Evolutionary conservation across 1,284 basidiomycete species (phyloP).

Genomic region (Mycena citricolor): DNA sequence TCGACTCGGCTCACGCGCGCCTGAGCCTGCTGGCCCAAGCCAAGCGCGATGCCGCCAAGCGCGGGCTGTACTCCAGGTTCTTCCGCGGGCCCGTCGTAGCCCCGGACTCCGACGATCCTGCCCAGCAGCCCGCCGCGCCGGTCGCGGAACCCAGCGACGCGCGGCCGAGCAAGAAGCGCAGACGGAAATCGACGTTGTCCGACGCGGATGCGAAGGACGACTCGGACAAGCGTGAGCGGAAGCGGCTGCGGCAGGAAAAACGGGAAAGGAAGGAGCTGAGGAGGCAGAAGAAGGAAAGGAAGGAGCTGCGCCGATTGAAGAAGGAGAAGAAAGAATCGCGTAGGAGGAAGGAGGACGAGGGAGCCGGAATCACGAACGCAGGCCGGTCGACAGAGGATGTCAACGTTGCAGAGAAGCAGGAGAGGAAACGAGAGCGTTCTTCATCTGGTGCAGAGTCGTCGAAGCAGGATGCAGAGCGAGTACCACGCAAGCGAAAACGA

Average conservation of each 20-base stretch:
- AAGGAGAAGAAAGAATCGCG: conserved; percentile 23
- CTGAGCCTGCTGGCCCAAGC: conserved; percentile 63
- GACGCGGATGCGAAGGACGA: conserved; percentile 8
- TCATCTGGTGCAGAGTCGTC: too few species aligned
- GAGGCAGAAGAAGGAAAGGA: conserved; percentile 26
- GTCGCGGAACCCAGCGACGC: conserved; percentile 15
- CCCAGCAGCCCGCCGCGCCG: conserved; percentile 1
- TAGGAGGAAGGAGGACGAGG: neutral
- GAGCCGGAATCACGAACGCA: neutral
- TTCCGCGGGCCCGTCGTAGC: conserved; percentile 70
- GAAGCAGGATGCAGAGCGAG: neutral
- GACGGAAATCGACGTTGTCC: neutral
- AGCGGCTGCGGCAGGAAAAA: conserved; percentile 19
- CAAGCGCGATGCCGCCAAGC: conserved; percentile 76
- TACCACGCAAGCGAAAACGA: too few species aligned
- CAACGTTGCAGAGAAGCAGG: neutral
- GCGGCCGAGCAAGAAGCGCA: conserved; percentile 23
- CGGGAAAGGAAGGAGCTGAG: conserved; percentile 28
- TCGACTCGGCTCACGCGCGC: conserved; percentile 31
- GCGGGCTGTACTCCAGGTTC: conserved; percentile 77
- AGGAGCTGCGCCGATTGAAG: conserved; percentile 18
- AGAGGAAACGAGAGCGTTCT: neutral
- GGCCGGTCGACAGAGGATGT: too few species aligned
- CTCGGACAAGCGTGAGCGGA: conserved; percentile 13
- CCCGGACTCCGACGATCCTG: conserved; percentile 34